phyloP scores from a whole-genome alignment of 2,329 filamentous ascomycete genomes.

The Macroventuria anomochaeta region DNA sequence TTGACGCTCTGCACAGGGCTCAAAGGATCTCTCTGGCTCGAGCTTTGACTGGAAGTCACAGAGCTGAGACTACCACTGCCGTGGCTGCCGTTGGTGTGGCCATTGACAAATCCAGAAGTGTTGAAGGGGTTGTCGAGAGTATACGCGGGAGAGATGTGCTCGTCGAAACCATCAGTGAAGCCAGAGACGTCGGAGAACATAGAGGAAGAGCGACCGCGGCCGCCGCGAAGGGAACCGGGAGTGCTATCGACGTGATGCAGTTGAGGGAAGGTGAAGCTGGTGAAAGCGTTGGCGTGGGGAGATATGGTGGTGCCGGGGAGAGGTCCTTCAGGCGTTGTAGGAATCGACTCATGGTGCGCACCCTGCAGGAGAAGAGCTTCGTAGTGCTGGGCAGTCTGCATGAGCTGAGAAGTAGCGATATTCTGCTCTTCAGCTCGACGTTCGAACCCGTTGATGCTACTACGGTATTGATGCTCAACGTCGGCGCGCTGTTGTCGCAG shows the following conservation, averaged over 20 bases:
- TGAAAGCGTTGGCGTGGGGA: constrained; percentile 43
- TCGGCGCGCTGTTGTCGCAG: constrained; percentile 44
- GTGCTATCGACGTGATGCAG: constrained; percentile 42
- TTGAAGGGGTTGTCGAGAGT: constrained; percentile 47
- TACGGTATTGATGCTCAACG: constrained; percentile 48
- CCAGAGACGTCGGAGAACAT: constrained; percentile 60
- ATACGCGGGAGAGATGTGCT: constrained; percentile 36
- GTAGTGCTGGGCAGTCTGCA: constrained; percentile 47
- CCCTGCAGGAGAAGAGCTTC: constrained; percentile 52
- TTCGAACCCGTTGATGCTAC: constrained; percentile 48
- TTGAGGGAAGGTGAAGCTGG: constrained; percentile 48
- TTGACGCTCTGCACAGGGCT: constrained; percentile 45
- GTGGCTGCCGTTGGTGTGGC: constrained; percentile 52
- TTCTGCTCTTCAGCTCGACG: constrained; percentile 49
- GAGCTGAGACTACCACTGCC: constrained; percentile 57
- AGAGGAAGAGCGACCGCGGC: constrained; percentile 57
- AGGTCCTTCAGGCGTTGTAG: constrained; percentile 65
- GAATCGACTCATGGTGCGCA: constrained; percentile 49
- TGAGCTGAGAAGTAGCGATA: constrained; percentile 43
- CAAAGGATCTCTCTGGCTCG: constrained; percentile 49
- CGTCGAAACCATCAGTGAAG: constrained; percentile 57
- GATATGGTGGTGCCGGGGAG: constrained; percentile 60
- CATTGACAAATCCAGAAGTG: constrained; percentile 47
- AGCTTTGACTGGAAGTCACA: constrained; percentile 50
- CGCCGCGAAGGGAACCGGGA: constrained; percentile 44